phyloP scores from a whole-genome alignment of 177 flowering plant species.

The Vitis hybrid region DNA sequence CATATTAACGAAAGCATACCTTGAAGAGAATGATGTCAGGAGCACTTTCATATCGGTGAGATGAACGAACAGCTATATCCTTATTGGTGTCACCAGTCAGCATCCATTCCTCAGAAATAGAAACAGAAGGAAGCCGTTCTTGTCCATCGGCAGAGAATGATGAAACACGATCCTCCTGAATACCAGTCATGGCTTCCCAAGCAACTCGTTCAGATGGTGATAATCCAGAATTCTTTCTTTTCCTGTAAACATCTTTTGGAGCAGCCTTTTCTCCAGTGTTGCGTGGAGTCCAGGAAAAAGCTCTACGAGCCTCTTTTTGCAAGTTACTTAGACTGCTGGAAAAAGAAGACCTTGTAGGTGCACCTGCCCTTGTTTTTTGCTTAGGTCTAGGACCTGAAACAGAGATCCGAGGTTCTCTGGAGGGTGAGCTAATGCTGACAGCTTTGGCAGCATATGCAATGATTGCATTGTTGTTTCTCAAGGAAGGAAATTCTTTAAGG shows the following conservation, averaged over 20 bases:
- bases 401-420: conserved; percentile 73
- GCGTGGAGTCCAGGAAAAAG: conserved; percentile 95
- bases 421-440: conserved; percentile 58
- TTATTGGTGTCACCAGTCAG: conserved; percentile 82
- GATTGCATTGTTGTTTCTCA: conserved; percentile 72
- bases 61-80: conserved; percentile 83
- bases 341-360: conserved; percentile 67
- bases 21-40: conserved; percentile 92
- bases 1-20: conserved; percentile 39
- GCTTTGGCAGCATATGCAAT: conserved; percentile 88
- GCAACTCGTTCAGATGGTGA: conserved; percentile 75
- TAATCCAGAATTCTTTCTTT: conserved; percentile 93
- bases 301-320: conserved; percentile 95
- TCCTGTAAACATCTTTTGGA: conserved; percentile 76
- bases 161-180: conserved; percentile 79
- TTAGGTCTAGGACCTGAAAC: conserved; percentile 63
- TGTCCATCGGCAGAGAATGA: conserved; percentile 72
- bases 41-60: conserved; percentile 92
- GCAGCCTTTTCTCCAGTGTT: conserved; percentile 65
- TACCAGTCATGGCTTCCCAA: conserved; percentile 97
- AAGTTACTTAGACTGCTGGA: conserved; percentile 84
- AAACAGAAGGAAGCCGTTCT: conserved; percentile 83
- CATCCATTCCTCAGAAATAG: conserved; percentile 95
- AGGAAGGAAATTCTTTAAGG: conserved; percentile 84
- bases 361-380: conserved; percentile 63